A percentile compares a stretch with the other conserved stretches of the same genome.
These are phyloP conservation scores for Arthrinium puccinioides DNA, from an alignment of 2,329 filamentous ascomycete species.

Conservation along the genomic window DNA sequence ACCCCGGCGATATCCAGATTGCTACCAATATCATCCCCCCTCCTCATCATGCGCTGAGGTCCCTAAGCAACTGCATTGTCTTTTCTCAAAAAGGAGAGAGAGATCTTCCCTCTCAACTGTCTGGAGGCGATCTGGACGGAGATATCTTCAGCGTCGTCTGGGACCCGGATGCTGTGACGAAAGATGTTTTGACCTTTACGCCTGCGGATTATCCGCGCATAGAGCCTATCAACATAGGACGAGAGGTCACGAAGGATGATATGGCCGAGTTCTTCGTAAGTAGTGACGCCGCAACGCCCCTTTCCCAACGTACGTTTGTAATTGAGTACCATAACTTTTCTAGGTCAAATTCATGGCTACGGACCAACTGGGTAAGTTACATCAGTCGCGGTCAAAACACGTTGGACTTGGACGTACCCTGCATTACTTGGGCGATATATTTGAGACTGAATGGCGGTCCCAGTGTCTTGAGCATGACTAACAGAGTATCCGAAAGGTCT, in stretches of 20 bases:
- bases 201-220: conserved; percentile 66
- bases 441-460: too few species aligned
- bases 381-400: too few species aligned
- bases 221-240: conserved; percentile 48
- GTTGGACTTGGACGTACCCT: not conserved
- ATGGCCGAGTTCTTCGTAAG: conserved; percentile 67
- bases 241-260: conserved; percentile 52
- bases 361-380: conserved; percentile 51
- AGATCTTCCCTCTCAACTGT: conserved; percentile 71
- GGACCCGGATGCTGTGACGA: conserved; percentile 44
- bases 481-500: conserved; percentile 23
- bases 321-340: too few species aligned
- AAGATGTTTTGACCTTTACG: conserved; percentile 22
- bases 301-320: not conserved
- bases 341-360: conserved; percentile 62
- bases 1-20: conserved; percentile 73
- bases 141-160: conserved; percentile 78
- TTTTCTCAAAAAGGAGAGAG: conserved; percentile 66
- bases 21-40: conserved; percentile 57
- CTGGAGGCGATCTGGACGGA: conserved; percentile 78
- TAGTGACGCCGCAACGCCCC: not conserved
- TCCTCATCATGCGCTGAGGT: conserved; percentile 47
- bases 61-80: conserved; percentile 66
- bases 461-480: too few species aligned
- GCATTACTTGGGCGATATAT: not conserved